phyloP scores from a whole-genome alignment of 768 basidiomycete genomes.

The Leucocoprinus birnbaumii region DNA sequence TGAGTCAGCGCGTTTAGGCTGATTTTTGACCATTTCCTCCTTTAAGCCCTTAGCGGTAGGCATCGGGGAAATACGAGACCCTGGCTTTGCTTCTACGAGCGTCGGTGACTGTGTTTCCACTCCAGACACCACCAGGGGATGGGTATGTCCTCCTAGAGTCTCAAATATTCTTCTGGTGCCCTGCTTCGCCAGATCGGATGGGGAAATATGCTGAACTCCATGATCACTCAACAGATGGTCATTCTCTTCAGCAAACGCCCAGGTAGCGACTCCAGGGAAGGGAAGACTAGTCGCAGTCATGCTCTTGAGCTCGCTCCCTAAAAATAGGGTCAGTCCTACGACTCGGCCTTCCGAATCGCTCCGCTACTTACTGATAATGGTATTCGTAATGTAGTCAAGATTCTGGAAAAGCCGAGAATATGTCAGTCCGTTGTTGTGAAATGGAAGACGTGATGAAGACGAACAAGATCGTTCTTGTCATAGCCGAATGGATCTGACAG shows the following conservation, averaged over 20 bases:
- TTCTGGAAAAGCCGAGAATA: constrained; percentile 32
- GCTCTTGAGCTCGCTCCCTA: constrained; percentile 57
- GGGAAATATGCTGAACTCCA: constrained; percentile 40
- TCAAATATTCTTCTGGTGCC: constrained; percentile 45
- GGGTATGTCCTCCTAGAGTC: constrained; percentile 23
- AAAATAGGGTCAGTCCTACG: constrained; percentile 1
- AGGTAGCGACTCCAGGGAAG: constrained; percentile 53
- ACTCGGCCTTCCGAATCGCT: neutral
- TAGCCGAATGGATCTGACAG: constrained; percentile 51
- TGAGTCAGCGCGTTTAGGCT: no score
- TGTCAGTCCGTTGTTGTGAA: neutral
- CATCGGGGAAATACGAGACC: no score
- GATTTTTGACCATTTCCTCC: no score
- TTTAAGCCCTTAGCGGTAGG: no score
- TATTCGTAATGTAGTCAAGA: constrained; percentile 70
- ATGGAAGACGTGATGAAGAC: constrained; percentile 16
- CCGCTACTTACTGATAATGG: constrained; percentile 53
- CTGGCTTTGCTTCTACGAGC: no score
- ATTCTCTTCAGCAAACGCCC: constrained; percentile 62
- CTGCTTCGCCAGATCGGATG: constrained; percentile 54
- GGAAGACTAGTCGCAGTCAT: constrained; percentile 48
- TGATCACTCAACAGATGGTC: constrained; percentile 47
- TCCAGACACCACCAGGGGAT: neutral
- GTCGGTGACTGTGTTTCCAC: no score
- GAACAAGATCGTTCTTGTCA: constrained; percentile 70